Base-by-base conservation (phyloP, 495 filamentous ascomycete genomes). In the Penicillium psychrofluorescens region DNA sequence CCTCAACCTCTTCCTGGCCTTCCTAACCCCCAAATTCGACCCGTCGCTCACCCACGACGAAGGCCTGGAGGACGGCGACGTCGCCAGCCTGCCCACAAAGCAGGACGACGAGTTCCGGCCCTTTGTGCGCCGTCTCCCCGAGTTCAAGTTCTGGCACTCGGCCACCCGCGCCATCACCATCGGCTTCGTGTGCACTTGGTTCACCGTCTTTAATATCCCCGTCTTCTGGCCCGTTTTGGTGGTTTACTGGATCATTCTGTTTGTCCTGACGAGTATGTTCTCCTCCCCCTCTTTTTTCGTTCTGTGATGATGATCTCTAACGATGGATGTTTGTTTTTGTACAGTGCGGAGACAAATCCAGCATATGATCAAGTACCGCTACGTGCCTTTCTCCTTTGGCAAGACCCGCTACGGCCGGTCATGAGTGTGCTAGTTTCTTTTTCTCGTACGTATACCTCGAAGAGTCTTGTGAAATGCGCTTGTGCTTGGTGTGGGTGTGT, bases 331-430 rank as follows among this genome's bases (percentile, higher is more conserved):
- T 22, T 22, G 22, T 29, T 42, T 29, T 46, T 43, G 29, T 40
- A 31, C 51, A 95, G 89, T 98, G 92, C 79, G 92, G 59, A 84
- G 90, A 68, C 92, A 98, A 70, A 98, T 98, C 47, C 92, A 98
- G 75, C 90, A 95, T 68, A 98, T 98, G 92, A 95, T 98, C 80
- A 98, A 97, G 72, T 98, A 98, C 72, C 88, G 92, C 67, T 98
- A 96, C 61, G 89, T 96, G 28, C 90, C 90, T 34, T 96, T 96
- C 75, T 83, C 88, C 12, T 82, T 95, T 51, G 90, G 90, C 62
- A 96, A 96, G 80, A 77, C 86, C 27, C 78, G 80, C 45, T 96
- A 95, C 68, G 63, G 63, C 47, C 62, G 66, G 14, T 64, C 66
- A 62, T 71, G 53, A 59, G 49, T 30, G 35, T 10, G 13, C 30